A percentile compares a stretch with the other conserved stretches of the same genome.
phyloP scores from a whole-genome alignment of 768 basidiomycete genomes.

The Multifurca ochricompacta region DNA sequence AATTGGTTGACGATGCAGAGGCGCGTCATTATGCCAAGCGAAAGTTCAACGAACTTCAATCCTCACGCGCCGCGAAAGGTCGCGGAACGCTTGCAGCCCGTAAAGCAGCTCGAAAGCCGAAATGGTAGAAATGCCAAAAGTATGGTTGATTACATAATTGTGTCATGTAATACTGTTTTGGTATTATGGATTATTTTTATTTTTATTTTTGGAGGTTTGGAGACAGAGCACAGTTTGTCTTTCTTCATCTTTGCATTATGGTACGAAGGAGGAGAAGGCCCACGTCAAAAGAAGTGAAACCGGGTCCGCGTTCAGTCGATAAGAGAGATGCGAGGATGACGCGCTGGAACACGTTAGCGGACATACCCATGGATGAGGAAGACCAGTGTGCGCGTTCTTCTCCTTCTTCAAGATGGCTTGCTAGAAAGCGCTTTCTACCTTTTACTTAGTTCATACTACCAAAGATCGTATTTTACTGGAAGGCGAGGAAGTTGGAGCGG shows the following conservation, averaged over 20 bases:
- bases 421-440: neutral
- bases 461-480: conserved; percentile 75
- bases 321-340: conserved; percentile 46
- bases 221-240: too few relatives aligned
- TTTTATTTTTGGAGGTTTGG: neutral
- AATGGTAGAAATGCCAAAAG: conserved; percentile 50
- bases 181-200: neutral
- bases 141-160: neutral
- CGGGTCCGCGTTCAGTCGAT: conserved; percentile 42
- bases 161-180: neutral
- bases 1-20: conserved; percentile 83
- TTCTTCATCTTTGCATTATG: conserved; percentile 3
- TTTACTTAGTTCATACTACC: conserved; percentile 53
- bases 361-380: conserved; percentile 71
- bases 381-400: conserved; percentile 56
- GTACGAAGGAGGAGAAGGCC: conserved; percentile 9
- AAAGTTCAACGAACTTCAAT: conserved; percentile 78
- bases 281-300: conserved; percentile 1
- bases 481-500: conserved; percentile 40
- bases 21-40: conserved; percentile 82
- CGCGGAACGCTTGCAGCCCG: conserved; percentile 61
- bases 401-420: neutral
- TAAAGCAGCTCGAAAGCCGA: conserved; percentile 52
- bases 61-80: conserved; percentile 58
- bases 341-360: conserved; percentile 59